These are phyloP conservation scores for Solanum piurae DNA, from an alignment of 257 asterid genomes.

Conservation along the genomic window DNA sequence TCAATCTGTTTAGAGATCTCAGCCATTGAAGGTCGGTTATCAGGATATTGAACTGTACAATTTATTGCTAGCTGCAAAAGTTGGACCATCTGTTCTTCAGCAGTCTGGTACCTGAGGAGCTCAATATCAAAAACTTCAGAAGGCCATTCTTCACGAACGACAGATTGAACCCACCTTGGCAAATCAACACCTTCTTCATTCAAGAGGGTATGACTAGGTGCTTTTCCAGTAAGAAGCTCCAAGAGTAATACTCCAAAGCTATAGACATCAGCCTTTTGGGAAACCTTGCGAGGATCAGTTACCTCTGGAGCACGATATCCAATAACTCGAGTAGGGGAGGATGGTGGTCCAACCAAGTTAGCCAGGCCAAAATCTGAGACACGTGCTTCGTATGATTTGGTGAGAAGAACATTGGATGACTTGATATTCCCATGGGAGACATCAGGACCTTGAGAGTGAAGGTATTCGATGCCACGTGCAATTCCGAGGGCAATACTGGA, in stretches of 20 bases:
- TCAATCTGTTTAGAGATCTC: slow-evolving; percentile 37
- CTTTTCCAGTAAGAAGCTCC: slow-evolving; percentile 81
- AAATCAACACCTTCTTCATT: slow-evolving; percentile 82
- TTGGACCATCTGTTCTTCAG: slow-evolving; percentile 78
- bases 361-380: slow-evolving; percentile 73
- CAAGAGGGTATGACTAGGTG: slow-evolving; percentile 70
- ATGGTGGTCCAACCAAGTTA: slow-evolving; percentile 60
- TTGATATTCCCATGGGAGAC: slow-evolving; percentile 73
- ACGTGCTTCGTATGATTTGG: slow-evolving; percentile 48
- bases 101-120: slow-evolving; percentile 40
- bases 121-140: slow-evolving; percentile 74
- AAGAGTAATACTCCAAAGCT: slow-evolving; percentile 63
- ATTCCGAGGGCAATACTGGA: slow-evolving; percentile 65
- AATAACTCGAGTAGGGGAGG: slow-evolving; percentile 56
- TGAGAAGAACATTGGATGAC: slow-evolving; percentile 75
- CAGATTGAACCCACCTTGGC: slow-evolving; percentile 83
- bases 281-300: slow-evolving; percentile 63
- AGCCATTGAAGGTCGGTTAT: slow-evolving; percentile 52
- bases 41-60: slow-evolving; percentile 75
- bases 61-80: slow-evolving; percentile 74
- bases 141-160: slow-evolving; percentile 72
- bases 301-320: slow-evolving; percentile 91
- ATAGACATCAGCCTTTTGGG: slow-evolving; percentile 73
- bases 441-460: slow-evolving; percentile 48
- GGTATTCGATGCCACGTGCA: slow-evolving; percentile 63